These are phyloP conservation scores for Populus nigra DNA, from an alignment of 345 rosid genomes.

Conservation along the genomic window DNA sequence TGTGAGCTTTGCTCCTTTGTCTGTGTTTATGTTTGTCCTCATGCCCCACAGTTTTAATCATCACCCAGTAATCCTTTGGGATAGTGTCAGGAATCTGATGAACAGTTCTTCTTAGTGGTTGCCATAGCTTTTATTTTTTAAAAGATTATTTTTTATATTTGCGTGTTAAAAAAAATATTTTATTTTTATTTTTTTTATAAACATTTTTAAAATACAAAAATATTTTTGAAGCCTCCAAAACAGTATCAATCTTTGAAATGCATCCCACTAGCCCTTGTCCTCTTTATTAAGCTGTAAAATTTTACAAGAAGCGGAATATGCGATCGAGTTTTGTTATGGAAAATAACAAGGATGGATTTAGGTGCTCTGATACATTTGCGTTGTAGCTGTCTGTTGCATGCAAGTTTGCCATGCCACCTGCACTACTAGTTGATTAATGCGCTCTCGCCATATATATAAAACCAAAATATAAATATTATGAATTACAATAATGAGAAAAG, in stretches of 20 bases:
- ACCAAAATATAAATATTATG: too few relatives aligned
- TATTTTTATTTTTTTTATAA: too few relatives aligned
- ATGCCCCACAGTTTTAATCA: neutral
- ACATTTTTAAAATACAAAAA: too few relatives aligned
- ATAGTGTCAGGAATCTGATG: neutral
- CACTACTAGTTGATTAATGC: neutral
- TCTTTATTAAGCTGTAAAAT: too few relatives aligned
- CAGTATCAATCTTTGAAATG: neutral
- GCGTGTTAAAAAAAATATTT: too few relatives aligned
- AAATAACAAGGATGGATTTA: too few relatives aligned
- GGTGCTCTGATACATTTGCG: neutral
- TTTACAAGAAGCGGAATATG: neutral
- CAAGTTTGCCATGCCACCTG: neutral
- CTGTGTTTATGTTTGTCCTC: neutral
- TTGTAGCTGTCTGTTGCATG: neutral
- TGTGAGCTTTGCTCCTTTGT: conserved; percentile 4
- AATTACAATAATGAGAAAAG: too few relatives aligned
- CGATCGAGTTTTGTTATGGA: neutral
- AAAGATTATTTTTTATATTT: too few relatives aligned
- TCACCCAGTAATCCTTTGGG: neutral
- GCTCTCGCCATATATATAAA: neutral
- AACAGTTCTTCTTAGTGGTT: too few relatives aligned
- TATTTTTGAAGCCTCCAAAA: neutral
- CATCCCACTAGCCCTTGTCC: neutral
- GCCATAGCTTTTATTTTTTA: too few relatives aligned